These are phyloP conservation scores for Ziziphus jujuba DNA, from an alignment of 306 rosid species.

Conservation along the genomic window DNA sequence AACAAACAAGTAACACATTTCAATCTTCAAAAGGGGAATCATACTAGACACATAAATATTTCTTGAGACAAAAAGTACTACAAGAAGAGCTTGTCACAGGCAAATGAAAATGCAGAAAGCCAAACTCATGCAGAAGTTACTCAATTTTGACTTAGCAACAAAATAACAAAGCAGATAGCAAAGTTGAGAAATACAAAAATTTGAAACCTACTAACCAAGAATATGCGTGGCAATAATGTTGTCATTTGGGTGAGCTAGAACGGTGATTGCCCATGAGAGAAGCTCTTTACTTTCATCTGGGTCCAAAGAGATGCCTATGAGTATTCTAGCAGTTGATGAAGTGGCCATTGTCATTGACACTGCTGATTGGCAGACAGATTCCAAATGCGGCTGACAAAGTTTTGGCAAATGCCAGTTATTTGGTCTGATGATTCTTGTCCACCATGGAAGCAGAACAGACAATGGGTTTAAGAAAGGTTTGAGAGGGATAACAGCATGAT, in stretches of 20 bases:
- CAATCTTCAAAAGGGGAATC: neutral
- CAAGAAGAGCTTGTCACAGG: neutral
- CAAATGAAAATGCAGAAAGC: too few species aligned
- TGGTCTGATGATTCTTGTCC: slow-evolving; percentile 34
- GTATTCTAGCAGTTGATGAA: slow-evolving; percentile 56
- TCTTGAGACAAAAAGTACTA: neutral
- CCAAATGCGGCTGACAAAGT: neutral
- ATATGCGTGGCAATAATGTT: slow-evolving; percentile 74
- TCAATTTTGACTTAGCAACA: too few species aligned
- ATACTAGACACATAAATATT: neutral
- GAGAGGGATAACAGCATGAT: slow-evolving; percentile 49
- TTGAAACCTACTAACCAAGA: slow-evolving; percentile 62
- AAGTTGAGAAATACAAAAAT: neutral
- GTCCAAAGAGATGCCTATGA: slow-evolving; percentile 73
- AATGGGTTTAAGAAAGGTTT: slow-evolving; percentile 44
- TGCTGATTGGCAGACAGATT: slow-evolving; percentile 5
- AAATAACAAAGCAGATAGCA: neutral
- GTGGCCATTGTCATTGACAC: slow-evolving; percentile 35
- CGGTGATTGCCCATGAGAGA: slow-evolving; percentile 69
- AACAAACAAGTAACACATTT: neutral
- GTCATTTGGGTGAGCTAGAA: slow-evolving; percentile 79
- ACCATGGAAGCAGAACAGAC: slow-evolving; percentile 23
- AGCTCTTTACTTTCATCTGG: slow-evolving; percentile 61
- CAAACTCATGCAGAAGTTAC: too few species aligned
- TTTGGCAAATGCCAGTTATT: slow-evolving; percentile 20